Evolutionary conservation across 768 basidiomycete genomes (phyloP).

Genomic region (Pleurotus pulmonarius): DNA sequence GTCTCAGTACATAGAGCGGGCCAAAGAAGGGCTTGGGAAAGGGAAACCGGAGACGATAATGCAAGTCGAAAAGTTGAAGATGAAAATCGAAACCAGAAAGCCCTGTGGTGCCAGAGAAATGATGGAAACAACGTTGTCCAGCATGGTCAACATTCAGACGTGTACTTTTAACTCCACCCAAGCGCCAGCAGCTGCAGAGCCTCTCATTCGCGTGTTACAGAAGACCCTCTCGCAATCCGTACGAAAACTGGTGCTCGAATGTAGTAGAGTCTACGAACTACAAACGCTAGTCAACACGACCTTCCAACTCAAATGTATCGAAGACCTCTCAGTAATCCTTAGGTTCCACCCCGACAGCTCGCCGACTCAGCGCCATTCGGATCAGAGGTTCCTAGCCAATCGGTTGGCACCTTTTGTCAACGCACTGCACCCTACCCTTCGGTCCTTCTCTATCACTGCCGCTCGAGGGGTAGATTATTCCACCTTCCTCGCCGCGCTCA

Average conservation of each 20-base stretch:
- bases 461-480: not conserved
- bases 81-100: not conserved
- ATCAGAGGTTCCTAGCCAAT: not conserved
- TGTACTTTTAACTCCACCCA: not conserved
- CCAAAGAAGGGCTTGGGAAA: too few species aligned
- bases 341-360: not conserved
- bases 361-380: not conserved
- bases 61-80: not conserved
- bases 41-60: too few species aligned
- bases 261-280: too few species aligned
- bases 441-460: not conserved
- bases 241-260: not conserved
- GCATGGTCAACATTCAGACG: not conserved
- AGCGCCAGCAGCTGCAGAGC: not conserved
- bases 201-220: not conserved
- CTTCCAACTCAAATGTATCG: not conserved
- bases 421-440: not conserved
- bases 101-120: not conserved
- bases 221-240: not conserved
- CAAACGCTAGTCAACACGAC: not conserved
- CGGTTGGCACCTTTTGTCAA: not conserved
- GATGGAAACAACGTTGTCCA: not conserved
- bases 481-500: not conserved
- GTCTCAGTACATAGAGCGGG: not conserved
- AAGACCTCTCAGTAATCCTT: not conserved